Evolutionary conservation across 345 rosid species (phyloP).

Genomic region (Corymbia maculata): DNA sequence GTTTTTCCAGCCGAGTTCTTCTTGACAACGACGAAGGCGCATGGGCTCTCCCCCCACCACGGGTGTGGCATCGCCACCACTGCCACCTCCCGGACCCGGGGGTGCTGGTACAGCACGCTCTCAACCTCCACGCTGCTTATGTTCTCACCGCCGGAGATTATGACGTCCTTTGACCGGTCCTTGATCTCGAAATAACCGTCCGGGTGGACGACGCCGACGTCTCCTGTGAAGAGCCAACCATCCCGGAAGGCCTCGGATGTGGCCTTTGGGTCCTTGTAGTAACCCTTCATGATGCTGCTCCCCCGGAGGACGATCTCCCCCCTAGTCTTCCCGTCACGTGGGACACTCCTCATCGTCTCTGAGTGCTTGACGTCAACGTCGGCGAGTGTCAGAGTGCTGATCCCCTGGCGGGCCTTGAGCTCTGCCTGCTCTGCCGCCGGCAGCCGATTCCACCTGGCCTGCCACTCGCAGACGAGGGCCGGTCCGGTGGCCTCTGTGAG

Average conservation of each 20-base stretch:
- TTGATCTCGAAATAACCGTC: conserved; percentile 36
- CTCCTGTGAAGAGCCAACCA: conserved; percentile 19
- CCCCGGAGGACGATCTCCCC: conserved; percentile 67
- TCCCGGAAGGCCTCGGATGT: conserved; percentile 23
- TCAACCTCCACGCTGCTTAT: conserved; percentile 33
- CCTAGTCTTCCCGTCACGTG: conserved; percentile 40
- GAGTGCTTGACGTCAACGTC: conserved; percentile 49
- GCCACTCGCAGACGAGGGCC: conserved; percentile 69
- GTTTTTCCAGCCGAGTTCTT: background rate
- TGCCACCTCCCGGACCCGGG: conserved; percentile 28
- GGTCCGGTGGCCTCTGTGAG: conserved; percentile 66
- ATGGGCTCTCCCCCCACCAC: conserved; percentile 31
- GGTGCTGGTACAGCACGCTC: conserved; percentile 21
- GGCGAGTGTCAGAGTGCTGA: conserved; percentile 42
- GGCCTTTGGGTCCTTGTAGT: conserved; percentile 37
- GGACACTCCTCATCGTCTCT: conserved; percentile 42
- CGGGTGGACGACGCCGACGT: conserved; percentile 30
- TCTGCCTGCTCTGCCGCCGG: conserved; percentile 12
- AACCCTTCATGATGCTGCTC: conserved; percentile 71
- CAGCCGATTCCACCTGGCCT: conserved; percentile 45
- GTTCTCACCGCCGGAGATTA: conserved; percentile 32
- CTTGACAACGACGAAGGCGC: conserved; percentile 18
- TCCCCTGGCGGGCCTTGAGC: conserved; percentile 50
- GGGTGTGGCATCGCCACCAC: conserved; percentile 27
- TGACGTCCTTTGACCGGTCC: conserved; percentile 30